Evolutionary conservation across 495 filamentous ascomycete species (phyloP).

Genomic region (Gamarada debralockiae): DNA sequence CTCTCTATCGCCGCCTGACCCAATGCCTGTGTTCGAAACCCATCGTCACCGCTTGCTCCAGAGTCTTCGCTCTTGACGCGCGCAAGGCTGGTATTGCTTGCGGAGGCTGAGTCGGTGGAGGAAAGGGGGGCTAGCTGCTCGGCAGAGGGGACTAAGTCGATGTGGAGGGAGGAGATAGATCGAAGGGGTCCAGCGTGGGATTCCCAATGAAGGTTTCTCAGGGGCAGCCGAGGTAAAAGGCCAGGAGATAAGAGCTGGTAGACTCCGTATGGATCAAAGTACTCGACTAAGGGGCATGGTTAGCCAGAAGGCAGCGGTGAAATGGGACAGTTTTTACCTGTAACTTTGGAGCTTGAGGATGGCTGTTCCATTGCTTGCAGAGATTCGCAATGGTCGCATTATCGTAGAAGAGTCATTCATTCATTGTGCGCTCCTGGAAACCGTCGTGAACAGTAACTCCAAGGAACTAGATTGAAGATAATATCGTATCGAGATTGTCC

Average conservation of each 20-base stretch:
- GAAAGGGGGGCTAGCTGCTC: conserved; percentile 14
- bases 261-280: conserved; percentile 84
- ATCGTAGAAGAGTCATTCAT: neutral
- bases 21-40: conserved; percentile 41
- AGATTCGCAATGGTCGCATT: neutral
- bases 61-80: conserved; percentile 40
- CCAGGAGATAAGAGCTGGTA: conserved; percentile 76
- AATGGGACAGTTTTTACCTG: conserved; percentile 42
- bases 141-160: conserved; percentile 69
- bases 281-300: conserved; percentile 47
- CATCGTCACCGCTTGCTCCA: conserved; percentile 41
- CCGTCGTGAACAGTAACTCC: too few species aligned
- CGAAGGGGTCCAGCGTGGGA: conserved; percentile 85
- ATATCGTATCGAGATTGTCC: too few species aligned
- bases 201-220: conserved; percentile 96
- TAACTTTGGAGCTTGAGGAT: conserved; percentile 68
- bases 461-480: too few species aligned
- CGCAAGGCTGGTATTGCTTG: conserved; percentile 29
- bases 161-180: conserved; percentile 86
- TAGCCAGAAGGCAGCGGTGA: neutral
- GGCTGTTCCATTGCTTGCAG: conserved; percentile 50
- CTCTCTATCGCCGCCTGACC: conserved; percentile 19
- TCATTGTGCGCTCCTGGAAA: neutral
- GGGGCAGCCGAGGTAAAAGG: conserved; percentile 72
- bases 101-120: conserved; percentile 32